Base-by-base conservation (phyloP, 192 early-diverging fungal species). In the Phlyctochytrium bullatum region DNA sequence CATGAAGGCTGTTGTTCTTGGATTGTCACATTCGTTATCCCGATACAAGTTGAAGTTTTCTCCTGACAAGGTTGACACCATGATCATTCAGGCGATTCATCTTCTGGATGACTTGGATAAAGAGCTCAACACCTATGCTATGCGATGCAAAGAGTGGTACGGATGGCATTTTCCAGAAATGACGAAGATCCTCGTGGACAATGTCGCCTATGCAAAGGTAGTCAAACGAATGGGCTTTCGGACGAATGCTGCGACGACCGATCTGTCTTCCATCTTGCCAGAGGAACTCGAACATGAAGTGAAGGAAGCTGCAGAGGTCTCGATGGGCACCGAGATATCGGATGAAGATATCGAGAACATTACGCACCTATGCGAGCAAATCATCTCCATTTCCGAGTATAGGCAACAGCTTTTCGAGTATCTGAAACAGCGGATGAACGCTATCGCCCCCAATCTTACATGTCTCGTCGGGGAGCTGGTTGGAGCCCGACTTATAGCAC, bases 101-200 rank as follows among this genome's bases (percentile, higher is more conserved):
- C 85, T 98, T 12, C 82, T 98, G 72, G 96, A 98, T 81, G 92
- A 98, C 75, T 80, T 98, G 69, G 96, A 98, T 85, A 98, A 98
- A 87, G 96, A 98, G 67, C 82, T 98, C 73, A 98, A 98, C 86
- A 96, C 91, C 53, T 98, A 95, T 70, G 84, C 96, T 59, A 98
- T 98, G 96, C 85, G 96, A 57, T 89, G 89, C 72, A 93, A 96
- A 90, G 97, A 98, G 80, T 98, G 97, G 97, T 82, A 98, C 75
- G 95, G 95, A 40, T 98, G 94, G 95, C 97, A 98, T 75, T 98
- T 98, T 89, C 97, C 97, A 51, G 97, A 98, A 86, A 93, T 98
- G 90, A 88, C 85, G 76, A 94, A 92, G 83, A 90, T 97, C 65
- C 82, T 98, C 68, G 88, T 92, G 66, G 95, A 98, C 76, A 98